phyloP scores from a whole-genome alignment of 805 yeast genomes.

The Nakazawaea wyomingensis region DNA sequence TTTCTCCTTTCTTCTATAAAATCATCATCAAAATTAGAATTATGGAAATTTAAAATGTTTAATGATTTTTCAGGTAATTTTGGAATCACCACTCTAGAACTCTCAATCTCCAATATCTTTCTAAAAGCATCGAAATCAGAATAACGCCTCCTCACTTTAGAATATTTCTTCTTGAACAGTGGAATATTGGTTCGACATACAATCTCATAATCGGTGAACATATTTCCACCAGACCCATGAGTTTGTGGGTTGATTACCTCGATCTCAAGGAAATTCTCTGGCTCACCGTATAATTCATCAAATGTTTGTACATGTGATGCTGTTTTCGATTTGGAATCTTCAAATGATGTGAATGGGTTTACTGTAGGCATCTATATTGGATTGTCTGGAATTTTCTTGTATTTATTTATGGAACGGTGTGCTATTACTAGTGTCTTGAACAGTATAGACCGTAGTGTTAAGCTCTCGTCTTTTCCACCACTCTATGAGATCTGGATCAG shows the following conservation, averaged over 20 bases:
- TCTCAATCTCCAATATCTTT: conserved; percentile 67
- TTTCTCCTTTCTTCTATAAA: conserved; percentile 78
- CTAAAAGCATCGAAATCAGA: conserved; percentile 84
- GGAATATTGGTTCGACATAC: conserved; percentile 90
- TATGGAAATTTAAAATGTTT: conserved; percentile 46
- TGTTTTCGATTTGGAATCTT: conserved; percentile 19
- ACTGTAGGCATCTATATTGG: conserved; percentile 15
- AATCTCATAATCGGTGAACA: conserved; percentile 90
- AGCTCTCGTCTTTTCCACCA: too few species aligned
- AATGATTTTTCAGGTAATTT: conserved; percentile 76
- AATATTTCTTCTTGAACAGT: conserved; percentile 59
- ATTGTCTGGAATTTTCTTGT: too few species aligned
- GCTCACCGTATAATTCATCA: conserved; percentile 86
- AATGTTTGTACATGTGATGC: conserved; percentile 48
- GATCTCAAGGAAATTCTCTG: conserved; percentile 89
- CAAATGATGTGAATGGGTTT: conserved; percentile 14
- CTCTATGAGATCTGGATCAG: too few species aligned
- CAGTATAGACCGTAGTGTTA: too few species aligned
- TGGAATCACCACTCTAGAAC: conserved; percentile 78
- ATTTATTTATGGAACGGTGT: too few species aligned
- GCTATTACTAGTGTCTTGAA: too few species aligned
- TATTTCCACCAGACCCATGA: conserved; percentile 56
- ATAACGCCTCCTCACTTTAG: conserved; percentile 78
- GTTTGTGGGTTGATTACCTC: conserved; percentile 83
- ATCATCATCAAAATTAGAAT: conserved; percentile 72